These are phyloP conservation scores for Phytophthora quininea DNA, from an alignment of 352 stramenopile genomes.

Conservation along the genomic window DNA sequence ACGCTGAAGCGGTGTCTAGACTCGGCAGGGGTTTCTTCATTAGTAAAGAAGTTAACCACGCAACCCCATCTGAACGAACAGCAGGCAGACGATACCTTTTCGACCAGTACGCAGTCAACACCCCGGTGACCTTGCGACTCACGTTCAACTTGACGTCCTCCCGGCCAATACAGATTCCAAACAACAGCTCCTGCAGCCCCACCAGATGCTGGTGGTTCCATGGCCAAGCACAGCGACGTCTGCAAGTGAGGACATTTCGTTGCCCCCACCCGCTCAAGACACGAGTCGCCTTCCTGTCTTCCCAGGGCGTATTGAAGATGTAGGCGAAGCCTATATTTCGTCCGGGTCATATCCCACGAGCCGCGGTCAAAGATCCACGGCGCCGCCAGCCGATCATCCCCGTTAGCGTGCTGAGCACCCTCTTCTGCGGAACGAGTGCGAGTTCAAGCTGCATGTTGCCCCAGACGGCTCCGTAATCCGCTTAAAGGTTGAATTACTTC, in stretches of 20 bases:
- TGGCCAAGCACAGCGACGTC: background rate
- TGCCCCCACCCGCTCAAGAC: background rate
- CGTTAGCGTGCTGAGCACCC: slow-evolving; percentile 30
- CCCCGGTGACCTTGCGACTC: too few species aligned
- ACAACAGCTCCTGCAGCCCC: too few species aligned
- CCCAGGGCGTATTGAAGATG: slow-evolving; percentile 1
- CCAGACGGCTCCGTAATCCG: background rate
- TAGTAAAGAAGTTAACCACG: too few species aligned
- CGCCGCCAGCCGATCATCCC: slow-evolving; percentile 2
- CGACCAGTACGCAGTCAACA: too few species aligned
- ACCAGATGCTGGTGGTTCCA: background rate
- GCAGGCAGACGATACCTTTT: too few species aligned
- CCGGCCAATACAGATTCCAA: too few species aligned
- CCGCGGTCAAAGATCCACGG: slow-evolving; percentile 40
- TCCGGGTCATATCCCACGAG: slow-evolving; percentile 29
- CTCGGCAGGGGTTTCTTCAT: too few species aligned
- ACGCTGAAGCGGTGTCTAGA: too few species aligned
- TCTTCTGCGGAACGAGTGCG: slow-evolving; percentile 15
- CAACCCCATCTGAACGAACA: too few species aligned
- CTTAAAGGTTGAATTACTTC: background rate
- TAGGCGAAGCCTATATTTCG: slow-evolving; percentile 32
- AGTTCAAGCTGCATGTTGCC: background rate
- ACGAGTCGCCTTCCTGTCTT: background rate
- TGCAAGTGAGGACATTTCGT: background rate
- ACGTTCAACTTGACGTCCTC: too few species aligned